These are phyloP conservation scores for Jatropha multifida DNA, from an alignment of 441 rosid species.

Conservation along the genomic window DNA sequence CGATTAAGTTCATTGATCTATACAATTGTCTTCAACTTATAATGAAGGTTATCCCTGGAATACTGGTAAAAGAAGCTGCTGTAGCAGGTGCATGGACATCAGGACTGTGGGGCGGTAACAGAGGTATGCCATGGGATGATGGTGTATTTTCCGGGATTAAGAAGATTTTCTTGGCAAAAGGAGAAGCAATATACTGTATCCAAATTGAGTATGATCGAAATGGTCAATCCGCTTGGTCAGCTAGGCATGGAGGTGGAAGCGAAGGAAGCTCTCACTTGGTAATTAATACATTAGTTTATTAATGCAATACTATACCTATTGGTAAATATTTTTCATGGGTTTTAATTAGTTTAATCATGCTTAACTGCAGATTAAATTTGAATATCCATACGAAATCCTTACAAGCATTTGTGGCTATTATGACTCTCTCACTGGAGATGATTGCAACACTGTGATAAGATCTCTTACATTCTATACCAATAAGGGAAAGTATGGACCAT, in stretches of 20 bases:
- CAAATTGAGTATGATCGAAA: constrained; percentile 72
- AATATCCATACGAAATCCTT: constrained; percentile 66
- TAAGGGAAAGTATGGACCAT: constrained; percentile 68
- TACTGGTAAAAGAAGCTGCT: constrained; percentile 47
- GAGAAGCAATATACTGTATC: constrained; percentile 51
- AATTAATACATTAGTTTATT: not conserved
- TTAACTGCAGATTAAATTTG: constrained; percentile 54
- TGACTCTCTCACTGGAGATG: constrained; percentile 62
- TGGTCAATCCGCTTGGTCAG: constrained; percentile 70
- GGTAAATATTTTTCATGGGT: not conserved
- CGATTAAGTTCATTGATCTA: too few relatives aligned
- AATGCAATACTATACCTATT: too few relatives aligned
- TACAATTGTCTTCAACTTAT: not conserved
- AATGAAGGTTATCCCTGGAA: constrained; percentile 42
- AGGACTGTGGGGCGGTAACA: constrained; percentile 89
- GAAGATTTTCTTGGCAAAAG: constrained; percentile 62
- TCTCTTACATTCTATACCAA: constrained; percentile 69
- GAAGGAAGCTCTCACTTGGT: constrained; percentile 55
- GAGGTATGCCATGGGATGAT: constrained; percentile 70
- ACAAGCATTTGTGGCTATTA: constrained; percentile 58
- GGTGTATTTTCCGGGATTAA: constrained; percentile 52
- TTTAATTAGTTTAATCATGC: not conserved
- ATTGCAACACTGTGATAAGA: constrained; percentile 39
- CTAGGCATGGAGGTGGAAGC: constrained; percentile 77
- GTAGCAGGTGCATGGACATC: constrained; percentile 50